These are phyloP conservation scores for Neoboletus brunneissimus DNA, from an alignment of 768 basidiomycete species.

Conservation along the genomic window DNA sequence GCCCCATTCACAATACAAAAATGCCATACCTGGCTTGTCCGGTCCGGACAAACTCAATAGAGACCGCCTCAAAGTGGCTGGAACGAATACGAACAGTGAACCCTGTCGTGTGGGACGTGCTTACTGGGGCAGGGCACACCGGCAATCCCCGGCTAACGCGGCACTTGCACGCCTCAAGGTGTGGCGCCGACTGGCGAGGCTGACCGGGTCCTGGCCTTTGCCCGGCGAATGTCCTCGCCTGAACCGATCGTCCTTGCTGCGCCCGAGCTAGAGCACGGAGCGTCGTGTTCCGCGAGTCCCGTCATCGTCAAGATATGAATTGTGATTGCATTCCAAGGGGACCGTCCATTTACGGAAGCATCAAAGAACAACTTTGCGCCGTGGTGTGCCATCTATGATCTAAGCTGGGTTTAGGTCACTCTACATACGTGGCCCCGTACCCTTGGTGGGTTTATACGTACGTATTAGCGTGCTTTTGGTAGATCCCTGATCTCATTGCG, in stretches of 20 bases:
- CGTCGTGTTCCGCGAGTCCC: neutral
- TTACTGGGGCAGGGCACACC: neutral
- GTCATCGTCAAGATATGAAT: neutral
- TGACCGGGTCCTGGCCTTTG: neutral
- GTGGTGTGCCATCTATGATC: neutral
- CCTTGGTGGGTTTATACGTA: neutral
- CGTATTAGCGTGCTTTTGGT: neutral
- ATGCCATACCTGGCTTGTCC: neutral
- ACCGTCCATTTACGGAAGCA: neutral
- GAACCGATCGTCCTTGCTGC: neutral
- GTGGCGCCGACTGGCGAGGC: neutral
- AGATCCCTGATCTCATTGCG: neutral
- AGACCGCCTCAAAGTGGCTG: neutral
- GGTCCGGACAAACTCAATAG: conserved; percentile 7
- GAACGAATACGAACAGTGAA: neutral
- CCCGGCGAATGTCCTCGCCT: neutral
- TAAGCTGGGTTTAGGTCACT: neutral
- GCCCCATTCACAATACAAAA: conserved; percentile 8
- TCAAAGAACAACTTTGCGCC: neutral
- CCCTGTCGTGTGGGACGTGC: neutral
- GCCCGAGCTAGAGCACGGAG: neutral
- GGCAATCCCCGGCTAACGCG: conserved; percentile 10
- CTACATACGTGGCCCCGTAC: neutral
- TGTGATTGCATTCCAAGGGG: conserved; percentile 1
- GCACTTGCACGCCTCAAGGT: neutral